Evolutionary conservation across 805 yeast species (phyloP), one percentile per base, ranked within the genome.

Genomic region (Saturnispora silvae): DNA sequence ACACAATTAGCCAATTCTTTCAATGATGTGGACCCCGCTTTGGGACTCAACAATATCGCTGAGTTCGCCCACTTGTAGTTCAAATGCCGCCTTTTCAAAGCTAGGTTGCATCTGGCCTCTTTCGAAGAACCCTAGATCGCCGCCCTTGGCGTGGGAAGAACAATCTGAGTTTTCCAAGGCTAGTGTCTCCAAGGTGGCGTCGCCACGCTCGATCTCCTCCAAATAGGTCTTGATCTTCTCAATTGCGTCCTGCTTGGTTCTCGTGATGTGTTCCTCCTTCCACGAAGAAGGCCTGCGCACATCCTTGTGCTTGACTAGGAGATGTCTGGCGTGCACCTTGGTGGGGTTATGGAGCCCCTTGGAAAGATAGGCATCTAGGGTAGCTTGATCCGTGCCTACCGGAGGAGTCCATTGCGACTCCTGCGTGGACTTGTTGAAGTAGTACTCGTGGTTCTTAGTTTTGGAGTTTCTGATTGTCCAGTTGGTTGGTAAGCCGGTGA

Each of bases 101-200:
- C 80, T 63, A 25, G 95, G 95, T 59, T 92, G 97, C 98, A 92
- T 92, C 49, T 80, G 86, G 28, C 96, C 96, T 43, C 69, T 75
- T 18, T 81, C 84, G 53, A 92, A 92, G 52, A 63, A 75, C 0
- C 98, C 97, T 49, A 92, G 66, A 56, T 92, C 98, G 32, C 98
- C 98, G 16, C 86, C 85, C 51, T 82, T 77, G 33, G 80, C 65
- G 50, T 81, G 94, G 9, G 94, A 80, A 14, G 82, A 72, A 58
- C 96, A 86, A 55, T 89, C 98, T 44, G 94, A 79, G 55, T 84
- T 92, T 2, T 85, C 75, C 26, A 65, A 54, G 0, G 96, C 96
- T 42, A 92, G 60, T 31, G 81, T 80, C 23, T 72, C 72, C 31
- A 92, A 69, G 7, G 76, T 67, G 11, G 68, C 62, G 35, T 75